Evolutionary conservation across 305 asterid genomes (phyloP).

Genomic region (Andrographis paniculata): DNA sequence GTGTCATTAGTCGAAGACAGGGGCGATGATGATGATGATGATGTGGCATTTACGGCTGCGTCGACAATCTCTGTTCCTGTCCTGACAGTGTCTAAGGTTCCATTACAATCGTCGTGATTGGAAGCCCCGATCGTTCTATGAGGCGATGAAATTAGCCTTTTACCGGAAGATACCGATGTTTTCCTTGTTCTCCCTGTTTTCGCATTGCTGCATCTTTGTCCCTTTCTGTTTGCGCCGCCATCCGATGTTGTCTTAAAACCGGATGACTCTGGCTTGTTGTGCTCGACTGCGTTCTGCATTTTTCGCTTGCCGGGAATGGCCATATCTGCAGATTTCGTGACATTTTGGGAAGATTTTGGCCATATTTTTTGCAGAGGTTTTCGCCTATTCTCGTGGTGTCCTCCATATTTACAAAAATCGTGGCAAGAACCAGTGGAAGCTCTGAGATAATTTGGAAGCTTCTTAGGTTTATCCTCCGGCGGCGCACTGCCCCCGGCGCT

Average conservation of each 20-base stretch:
- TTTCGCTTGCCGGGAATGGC: not conserved
- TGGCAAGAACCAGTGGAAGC: slow-evolving; percentile 75
- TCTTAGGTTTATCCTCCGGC: slow-evolving; percentile 24
- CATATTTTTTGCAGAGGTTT: slow-evolving; percentile 30
- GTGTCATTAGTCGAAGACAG: not conserved
- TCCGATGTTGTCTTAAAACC: too few relatives aligned
- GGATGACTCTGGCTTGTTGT: slow-evolving; percentile 1
- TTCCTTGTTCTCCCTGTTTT: slow-evolving; percentile 27
- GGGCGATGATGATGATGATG: slow-evolving; percentile 11
- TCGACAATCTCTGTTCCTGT: slow-evolving; percentile 20
- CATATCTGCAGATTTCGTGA: slow-evolving; percentile 15
- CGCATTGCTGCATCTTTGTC: slow-evolving; percentile 19
- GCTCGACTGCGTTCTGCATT: slow-evolving; percentile 20
- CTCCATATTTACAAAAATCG: slow-evolving; percentile 55
- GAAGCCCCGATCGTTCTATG: not conserved
- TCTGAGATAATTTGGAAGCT: slow-evolving; percentile 44
- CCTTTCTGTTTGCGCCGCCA: slow-evolving; percentile 3
- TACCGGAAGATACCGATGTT: slow-evolving; percentile 14
- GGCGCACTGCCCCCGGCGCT: slow-evolving; percentile 23
- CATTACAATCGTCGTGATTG: not conserved
- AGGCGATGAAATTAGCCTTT: not conserved
- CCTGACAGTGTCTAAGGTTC: not conserved
- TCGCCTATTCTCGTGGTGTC: slow-evolving; percentile 33
- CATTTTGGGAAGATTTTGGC: slow-evolving; percentile 8
- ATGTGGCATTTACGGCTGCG: slow-evolving; percentile 11